These are phyloP conservation scores for Medicago ruthenica DNA, from an alignment of 306 rosid species.

Conservation along the genomic window DNA sequence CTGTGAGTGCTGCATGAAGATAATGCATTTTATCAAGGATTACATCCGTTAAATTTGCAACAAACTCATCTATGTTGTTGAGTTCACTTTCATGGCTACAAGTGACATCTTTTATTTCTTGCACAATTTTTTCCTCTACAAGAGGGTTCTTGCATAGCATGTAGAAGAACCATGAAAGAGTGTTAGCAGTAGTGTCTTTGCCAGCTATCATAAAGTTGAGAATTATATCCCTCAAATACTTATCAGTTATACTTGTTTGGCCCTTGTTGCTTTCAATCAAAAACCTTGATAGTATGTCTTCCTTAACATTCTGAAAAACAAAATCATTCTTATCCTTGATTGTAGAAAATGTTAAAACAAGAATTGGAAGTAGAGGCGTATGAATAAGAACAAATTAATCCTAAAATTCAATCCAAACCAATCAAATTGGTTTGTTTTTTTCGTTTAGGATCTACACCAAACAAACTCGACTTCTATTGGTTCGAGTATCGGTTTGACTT, in stretches of 20 bases:
- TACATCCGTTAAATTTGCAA: slow-evolving; percentile 56
- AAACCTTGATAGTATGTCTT: slow-evolving; percentile 86
- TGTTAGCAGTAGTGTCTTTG: slow-evolving; percentile 71
- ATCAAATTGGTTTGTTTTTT: too few species aligned
- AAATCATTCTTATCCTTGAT: neutral
- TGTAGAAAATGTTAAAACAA: too few species aligned
- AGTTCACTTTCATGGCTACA: slow-evolving; percentile 45
- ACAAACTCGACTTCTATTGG: too few species aligned
- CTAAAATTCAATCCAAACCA: too few species aligned
- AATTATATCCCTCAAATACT: slow-evolving; percentile 69
- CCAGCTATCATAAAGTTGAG: slow-evolving; percentile 79
- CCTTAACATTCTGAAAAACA: slow-evolving; percentile 57
- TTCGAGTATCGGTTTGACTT: too few species aligned
- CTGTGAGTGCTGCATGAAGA: slow-evolving; percentile 82
- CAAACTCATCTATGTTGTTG: slow-evolving; percentile 50
- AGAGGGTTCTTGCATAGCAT: slow-evolving; percentile 80
- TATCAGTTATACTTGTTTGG: slow-evolving; percentile 60
- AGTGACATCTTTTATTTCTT: slow-evolving; percentile 64
- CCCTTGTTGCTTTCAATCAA: slow-evolving; percentile 69
- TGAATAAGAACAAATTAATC: too few species aligned
- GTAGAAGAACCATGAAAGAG: slow-evolving; percentile 86
- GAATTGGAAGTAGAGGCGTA: too few species aligned
- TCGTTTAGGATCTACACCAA: too few species aligned
- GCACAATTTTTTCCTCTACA: slow-evolving; percentile 68
- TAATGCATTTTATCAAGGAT: slow-evolving; percentile 74